Percentiles rank a stretch among this genome's conserved stretches.
These are phyloP conservation scores for Trichocladium antarcticum DNA, from an alignment of 495 filamentous ascomycete genomes.

Conservation along the genomic window DNA sequence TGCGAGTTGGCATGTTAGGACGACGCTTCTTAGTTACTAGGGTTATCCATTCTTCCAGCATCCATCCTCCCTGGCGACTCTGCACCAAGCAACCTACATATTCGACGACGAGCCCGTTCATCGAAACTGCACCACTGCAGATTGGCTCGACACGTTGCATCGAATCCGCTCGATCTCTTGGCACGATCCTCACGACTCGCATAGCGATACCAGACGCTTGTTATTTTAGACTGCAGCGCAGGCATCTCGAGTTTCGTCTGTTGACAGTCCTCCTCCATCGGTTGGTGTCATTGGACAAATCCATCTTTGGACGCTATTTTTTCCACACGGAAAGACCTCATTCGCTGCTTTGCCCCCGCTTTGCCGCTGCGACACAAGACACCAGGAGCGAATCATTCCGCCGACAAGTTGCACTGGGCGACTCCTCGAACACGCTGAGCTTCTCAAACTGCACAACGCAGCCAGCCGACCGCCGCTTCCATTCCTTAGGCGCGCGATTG, in stretches of 20 bases:
- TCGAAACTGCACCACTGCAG: too few relatives aligned
- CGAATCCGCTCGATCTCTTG: too few relatives aligned
- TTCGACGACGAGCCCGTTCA: too few relatives aligned
- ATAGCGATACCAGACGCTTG: too few relatives aligned
- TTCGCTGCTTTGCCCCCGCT: slow-evolving; percentile 22
- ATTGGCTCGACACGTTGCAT: too few relatives aligned
- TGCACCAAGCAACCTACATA: too few relatives aligned
- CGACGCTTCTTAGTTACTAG: too few relatives aligned
- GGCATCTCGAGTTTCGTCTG: background rate
- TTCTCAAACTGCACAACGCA: too few relatives aligned
- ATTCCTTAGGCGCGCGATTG: slow-evolving; percentile 26
- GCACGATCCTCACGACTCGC: too few relatives aligned
- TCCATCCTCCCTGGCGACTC: background rate
- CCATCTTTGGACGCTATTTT: too few relatives aligned
- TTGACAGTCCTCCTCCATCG: background rate
- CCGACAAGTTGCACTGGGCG: slow-evolving; percentile 26
- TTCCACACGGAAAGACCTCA: too few relatives aligned
- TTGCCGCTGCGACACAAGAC: slow-evolving; percentile 26
- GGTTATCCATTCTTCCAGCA: background rate
- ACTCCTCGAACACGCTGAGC: slow-evolving; percentile 30
- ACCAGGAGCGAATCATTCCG: slow-evolving; percentile 22
- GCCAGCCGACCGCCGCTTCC: slow-evolving; percentile 8
- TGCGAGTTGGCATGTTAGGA: too few relatives aligned
- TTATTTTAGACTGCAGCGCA: background rate
- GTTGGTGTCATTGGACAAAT: slow-evolving; percentile 1